Evolutionary conservation across 345 rosid genomes (phyloP).

Genomic region (Eutrema japonicum): DNA sequence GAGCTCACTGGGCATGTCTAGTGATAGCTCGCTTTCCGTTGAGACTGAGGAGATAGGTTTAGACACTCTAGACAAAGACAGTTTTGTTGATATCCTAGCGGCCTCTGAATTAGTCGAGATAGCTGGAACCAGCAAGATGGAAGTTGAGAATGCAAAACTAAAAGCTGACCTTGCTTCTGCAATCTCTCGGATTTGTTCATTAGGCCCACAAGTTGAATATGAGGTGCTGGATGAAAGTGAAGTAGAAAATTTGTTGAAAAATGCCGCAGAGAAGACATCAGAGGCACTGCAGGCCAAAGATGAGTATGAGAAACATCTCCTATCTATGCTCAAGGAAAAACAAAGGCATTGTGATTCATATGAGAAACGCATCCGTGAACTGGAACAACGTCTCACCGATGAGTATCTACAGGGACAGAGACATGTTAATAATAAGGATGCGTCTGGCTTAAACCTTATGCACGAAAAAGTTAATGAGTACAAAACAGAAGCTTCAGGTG

Average conservation of each 20-base stretch:
- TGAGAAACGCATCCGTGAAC: slow-evolving; percentile 92
- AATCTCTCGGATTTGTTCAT: slow-evolving; percentile 72
- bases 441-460: slow-evolving; percentile 47
- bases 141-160: slow-evolving; percentile 96
- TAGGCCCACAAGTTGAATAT: slow-evolving; percentile 66
- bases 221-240: slow-evolving; percentile 70
- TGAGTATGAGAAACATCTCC: slow-evolving; percentile 74
- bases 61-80: slow-evolving; percentile 54
- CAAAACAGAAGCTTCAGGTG: slow-evolving; percentile 54
- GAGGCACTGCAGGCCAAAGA: slow-evolving; percentile 90
- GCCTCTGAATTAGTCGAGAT: slow-evolving; percentile 74
- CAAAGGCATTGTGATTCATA: slow-evolving; percentile 78
- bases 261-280: slow-evolving; percentile 74
- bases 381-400: slow-evolving; percentile 82
- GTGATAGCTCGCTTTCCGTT: slow-evolving; percentile 65
- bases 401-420: slow-evolving; percentile 68
- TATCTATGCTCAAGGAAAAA: slow-evolving; percentile 74
- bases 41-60: slow-evolving; percentile 57
- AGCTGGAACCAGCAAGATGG: slow-evolving; percentile 93
- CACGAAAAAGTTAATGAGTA: slow-evolving; percentile 48
- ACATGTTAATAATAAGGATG: slow-evolving; percentile 54
- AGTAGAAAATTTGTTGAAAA: slow-evolving; percentile 61
- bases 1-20: slow-evolving; percentile 65
- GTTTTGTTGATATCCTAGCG: slow-evolving; percentile 60
- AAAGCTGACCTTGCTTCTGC: slow-evolving; percentile 99